Percentiles rank a stretch among this genome's conserved stretches.
phyloP scores from a whole-genome alignment of 75 land plant species.

The Selaginella moellendorffii region DNA sequence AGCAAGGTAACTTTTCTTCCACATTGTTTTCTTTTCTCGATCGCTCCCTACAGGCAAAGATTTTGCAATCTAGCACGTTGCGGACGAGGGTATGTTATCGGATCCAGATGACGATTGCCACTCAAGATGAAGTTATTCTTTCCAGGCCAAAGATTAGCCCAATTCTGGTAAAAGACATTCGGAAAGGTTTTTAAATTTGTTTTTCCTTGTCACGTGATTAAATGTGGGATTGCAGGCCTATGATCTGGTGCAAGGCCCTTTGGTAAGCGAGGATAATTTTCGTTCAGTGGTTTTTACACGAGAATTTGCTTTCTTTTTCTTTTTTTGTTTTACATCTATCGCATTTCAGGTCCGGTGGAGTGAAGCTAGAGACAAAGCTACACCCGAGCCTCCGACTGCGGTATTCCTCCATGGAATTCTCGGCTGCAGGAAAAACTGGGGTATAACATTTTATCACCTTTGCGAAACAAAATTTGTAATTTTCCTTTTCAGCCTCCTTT shows the following conservation, averaged over 20 bases:
- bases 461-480: neutral
- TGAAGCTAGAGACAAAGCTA: constrained; percentile 27
- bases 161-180: neutral
- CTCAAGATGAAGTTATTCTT: too few relatives aligned
- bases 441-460: constrained; percentile 23
- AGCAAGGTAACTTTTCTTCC: too few relatives aligned
- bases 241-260: constrained; percentile 78
- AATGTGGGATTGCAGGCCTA: constrained; percentile 49
- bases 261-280: constrained; percentile 33
- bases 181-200: neutral
- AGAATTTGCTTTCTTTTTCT: neutral
- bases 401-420: constrained; percentile 95
- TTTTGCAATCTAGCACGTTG: too few relatives aligned
- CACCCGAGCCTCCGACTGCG: constrained; percentile 84
- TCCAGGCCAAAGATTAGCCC: neutral
- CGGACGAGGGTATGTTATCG: too few relatives aligned
- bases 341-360: constrained; percentile 60
- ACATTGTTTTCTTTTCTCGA: too few relatives aligned
- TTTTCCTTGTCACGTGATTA: too few relatives aligned
- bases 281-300: neutral
- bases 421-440: constrained; percentile 89
- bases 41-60: too few relatives aligned
- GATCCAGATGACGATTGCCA: too few relatives aligned
- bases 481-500: constrained; percentile 52
- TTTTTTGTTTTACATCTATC: neutral